phyloP scores from a whole-genome alignment of 2,329 filamentous ascomycete genomes.

The Mycosphaerella sp. region DNA sequence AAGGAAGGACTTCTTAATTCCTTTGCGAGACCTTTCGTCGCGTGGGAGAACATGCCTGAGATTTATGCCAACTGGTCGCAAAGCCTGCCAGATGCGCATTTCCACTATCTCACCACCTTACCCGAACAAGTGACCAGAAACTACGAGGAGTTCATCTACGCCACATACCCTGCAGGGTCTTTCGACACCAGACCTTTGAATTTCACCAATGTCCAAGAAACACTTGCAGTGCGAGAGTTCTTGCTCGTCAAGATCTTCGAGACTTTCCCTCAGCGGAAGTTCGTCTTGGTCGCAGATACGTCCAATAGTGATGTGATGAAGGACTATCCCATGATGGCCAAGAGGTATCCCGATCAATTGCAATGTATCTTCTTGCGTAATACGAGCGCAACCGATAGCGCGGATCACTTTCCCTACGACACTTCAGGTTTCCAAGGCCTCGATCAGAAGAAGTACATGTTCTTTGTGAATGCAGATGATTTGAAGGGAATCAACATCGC shows the following conservation, averaged over 20 bases:
- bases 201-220: conserved; percentile 69
- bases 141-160: conserved; percentile 76
- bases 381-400: conserved; percentile 60
- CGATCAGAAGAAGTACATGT: conserved; percentile 67
- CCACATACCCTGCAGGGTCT: conserved; percentile 67
- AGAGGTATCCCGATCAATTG: conserved; percentile 63
- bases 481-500: conserved; percentile 59
- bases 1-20: conserved; percentile 69
- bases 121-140: conserved; percentile 70
- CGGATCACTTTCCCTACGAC: conserved; percentile 67
- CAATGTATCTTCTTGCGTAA: conserved; percentile 74
- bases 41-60: conserved; percentile 74
- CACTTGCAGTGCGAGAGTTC: conserved; percentile 62
- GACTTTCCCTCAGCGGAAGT: conserved; percentile 68
- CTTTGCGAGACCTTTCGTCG: conserved; percentile 63
- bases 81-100: conserved; percentile 63
- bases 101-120: conserved; percentile 76
- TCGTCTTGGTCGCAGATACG: conserved; percentile 70
- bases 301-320: conserved; percentile 72
- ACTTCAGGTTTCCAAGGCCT: conserved; percentile 64
- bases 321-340: conserved; percentile 49
- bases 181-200: conserved; percentile 75
- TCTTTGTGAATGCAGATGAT: conserved; percentile 68
- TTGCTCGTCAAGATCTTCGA: conserved; percentile 66
- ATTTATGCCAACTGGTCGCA: conserved; percentile 70